Base-by-base conservation (phyloP, 177 flowering plant species). In the Vitis hybrid region DNA sequence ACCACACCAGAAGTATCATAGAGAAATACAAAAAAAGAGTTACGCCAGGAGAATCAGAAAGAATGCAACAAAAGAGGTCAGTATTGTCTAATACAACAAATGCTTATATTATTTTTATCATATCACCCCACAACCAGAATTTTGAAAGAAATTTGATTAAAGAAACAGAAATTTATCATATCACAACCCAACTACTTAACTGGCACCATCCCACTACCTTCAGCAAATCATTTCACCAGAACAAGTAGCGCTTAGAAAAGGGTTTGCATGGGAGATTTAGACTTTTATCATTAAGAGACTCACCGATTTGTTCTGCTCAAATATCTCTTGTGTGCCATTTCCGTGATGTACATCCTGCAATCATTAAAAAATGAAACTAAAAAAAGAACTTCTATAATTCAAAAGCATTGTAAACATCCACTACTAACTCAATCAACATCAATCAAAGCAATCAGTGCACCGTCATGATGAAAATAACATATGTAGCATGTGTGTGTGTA, bases 291-390 rank as follows among this genome's bases (percentile, higher is more conserved):
- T 21, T n/a, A 65, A 19, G n/a, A 10, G 52, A 60, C 97, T 81
- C 72, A 95, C 99, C 83, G 97, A 87, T 80, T 83, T 88, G 81
- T 80, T 86, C 52, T 72, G 80, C 30, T 93, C 91, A 84, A 93
- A 95, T 77, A 95, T 93, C 81, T 95, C 99, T 81, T 95, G 99
- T 18, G 99, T 95, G 23, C 99, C 99, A 83, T 95, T 95, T 64
- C 99, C 99, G 82, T 95, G 99, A 77, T 95, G 99, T 51, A 95
- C 99, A 86, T 95, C 99, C 99, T 93, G 81, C 18, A 61, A 64
- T 19, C 57, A 80, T 48, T 21, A 19, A 65, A 30, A 56, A 13
- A 52, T 32, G 2, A 62, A 50, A 26, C 23, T 39, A 55, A 55
- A 14, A 10, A 17, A 17, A 55, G 58, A 14, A 55, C 7, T 17